Conservation (phyloP, 2,329 filamentous ascomycete genomes). For the Colletotrichum sp. region DNA sequence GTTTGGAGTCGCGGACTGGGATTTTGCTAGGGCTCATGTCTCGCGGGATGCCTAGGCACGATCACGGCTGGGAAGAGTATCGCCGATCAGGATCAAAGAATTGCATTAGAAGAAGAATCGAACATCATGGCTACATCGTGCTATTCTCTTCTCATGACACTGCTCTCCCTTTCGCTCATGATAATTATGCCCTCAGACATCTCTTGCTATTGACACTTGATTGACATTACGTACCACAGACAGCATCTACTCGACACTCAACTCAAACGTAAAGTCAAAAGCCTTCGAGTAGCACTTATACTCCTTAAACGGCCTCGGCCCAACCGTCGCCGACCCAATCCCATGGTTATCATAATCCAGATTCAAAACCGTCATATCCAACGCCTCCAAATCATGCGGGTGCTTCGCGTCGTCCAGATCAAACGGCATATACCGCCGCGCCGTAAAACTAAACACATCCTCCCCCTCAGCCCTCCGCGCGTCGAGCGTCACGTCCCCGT, state of each 20-base stretch:
- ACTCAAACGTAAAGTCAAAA: constrained; percentile 29
- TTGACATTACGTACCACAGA: neutral
- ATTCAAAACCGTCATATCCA: constrained; percentile 41
- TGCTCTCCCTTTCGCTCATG: neutral
- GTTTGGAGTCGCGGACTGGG: neutral
- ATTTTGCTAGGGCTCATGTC: neutral
- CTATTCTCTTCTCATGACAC: too few relatives aligned
- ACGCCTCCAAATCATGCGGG: constrained; percentile 48
- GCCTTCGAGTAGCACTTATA: constrained; percentile 16
- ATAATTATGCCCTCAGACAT: rapidly evolving
- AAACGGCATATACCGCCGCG: constrained; percentile 42
- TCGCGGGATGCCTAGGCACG: rapidly evolving
- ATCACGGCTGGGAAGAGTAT: rapidly evolving
- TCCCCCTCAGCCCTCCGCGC: neutral
- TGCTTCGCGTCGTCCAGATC: constrained; percentile 45
- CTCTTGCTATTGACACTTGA: neutral
- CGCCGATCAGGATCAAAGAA: neutral
- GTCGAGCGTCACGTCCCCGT: constrained; percentile 9
- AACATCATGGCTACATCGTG: neutral
- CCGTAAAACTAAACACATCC: constrained; percentile 40
- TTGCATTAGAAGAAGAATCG: neutral
- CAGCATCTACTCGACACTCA: neutral
- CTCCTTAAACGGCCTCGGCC: constrained; percentile 33
- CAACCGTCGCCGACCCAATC: constrained; percentile 46
- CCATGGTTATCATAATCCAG: constrained; percentile 48